These are phyloP conservation scores for Gyromitra esculenta DNA, from an alignment of 2,329 filamentous ascomycete genomes.

Conservation along the genomic window DNA sequence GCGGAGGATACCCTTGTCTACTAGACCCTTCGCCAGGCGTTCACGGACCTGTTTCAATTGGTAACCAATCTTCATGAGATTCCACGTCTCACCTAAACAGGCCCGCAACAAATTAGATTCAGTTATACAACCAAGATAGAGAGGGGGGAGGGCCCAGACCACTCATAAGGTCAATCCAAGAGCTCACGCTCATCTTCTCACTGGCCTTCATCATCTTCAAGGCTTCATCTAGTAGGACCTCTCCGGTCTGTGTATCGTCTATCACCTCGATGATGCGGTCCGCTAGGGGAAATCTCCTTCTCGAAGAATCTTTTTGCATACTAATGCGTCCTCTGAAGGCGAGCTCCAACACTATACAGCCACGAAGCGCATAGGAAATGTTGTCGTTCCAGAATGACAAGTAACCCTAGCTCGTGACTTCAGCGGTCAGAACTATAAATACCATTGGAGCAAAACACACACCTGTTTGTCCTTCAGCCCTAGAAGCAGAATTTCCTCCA, in stretches of 20 bases:
- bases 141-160: slow-evolving; percentile 68
- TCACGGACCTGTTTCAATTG: slow-evolving; percentile 99
- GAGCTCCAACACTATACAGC: slow-evolving; percentile 97
- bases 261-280: slow-evolving; percentile 96
- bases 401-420: slow-evolving; percentile 74
- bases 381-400: slow-evolving; percentile 99
- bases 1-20: slow-evolving; percentile 97
- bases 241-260: slow-evolving; percentile 94
- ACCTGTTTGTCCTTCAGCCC: slow-evolving; percentile 99
- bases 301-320: slow-evolving; percentile 96
- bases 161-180: slow-evolving; percentile 99
- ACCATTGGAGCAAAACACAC: slow-evolving; percentile 59
- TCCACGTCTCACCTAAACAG: slow-evolving; percentile 91
- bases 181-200: slow-evolving; percentile 99
- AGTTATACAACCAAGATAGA: neutral
- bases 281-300: slow-evolving; percentile 89
- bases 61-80: slow-evolving; percentile 99
- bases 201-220: slow-evolving; percentile 99
- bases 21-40: slow-evolving; percentile 93
- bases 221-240: slow-evolving; percentile 95
- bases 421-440: slow-evolving; percentile 37
- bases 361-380: slow-evolving; percentile 95
- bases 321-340: slow-evolving; percentile 94
- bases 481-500: slow-evolving; percentile 96
- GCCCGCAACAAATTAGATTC: slow-evolving; percentile 55